phyloP scores from a whole-genome alignment of 345 rosid species.

The Gossypium ekmanianum region DNA sequence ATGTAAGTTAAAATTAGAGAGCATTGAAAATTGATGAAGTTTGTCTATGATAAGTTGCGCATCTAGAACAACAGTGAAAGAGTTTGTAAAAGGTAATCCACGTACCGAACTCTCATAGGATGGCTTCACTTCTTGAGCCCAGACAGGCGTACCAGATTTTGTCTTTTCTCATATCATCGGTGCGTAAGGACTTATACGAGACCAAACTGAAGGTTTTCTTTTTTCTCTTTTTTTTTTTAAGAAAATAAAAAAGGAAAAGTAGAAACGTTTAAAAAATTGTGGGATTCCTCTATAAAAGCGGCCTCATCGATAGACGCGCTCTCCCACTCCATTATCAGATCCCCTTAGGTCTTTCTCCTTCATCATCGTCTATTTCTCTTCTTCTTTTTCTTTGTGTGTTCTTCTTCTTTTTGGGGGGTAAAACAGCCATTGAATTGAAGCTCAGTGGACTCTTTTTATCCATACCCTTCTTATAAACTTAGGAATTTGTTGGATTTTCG shows the following conservation, averaged over 20 bases:
- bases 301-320: not conserved
- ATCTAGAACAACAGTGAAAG: not conserved
- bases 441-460: not conserved
- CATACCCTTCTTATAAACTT: not conserved
- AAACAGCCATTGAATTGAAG: not conserved
- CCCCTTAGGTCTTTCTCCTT: not conserved
- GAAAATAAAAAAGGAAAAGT: not conserved
- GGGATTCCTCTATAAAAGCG: constrained; percentile 11
- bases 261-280: not conserved
- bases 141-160: not conserved
- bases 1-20: not conserved
- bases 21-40: not conserved
- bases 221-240: too few relatives aligned
- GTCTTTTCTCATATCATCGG: too few relatives aligned
- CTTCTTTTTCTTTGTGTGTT: not conserved
- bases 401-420: not conserved
- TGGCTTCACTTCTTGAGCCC: not conserved
- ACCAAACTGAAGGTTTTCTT: too few relatives aligned
- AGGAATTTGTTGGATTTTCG: not conserved
- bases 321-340: not conserved
- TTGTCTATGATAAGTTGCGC: not conserved
- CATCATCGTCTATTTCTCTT: not conserved
- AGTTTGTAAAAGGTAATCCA: not conserved
- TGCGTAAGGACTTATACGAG: too few relatives aligned
- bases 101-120: not conserved